Percentiles rank a stretch among this genome's conserved stretches.
These are phyloP conservation scores for Takashimella koratensis DNA, from an alignment of 1,284 basidiomycete species.

Conservation along the genomic window DNA sequence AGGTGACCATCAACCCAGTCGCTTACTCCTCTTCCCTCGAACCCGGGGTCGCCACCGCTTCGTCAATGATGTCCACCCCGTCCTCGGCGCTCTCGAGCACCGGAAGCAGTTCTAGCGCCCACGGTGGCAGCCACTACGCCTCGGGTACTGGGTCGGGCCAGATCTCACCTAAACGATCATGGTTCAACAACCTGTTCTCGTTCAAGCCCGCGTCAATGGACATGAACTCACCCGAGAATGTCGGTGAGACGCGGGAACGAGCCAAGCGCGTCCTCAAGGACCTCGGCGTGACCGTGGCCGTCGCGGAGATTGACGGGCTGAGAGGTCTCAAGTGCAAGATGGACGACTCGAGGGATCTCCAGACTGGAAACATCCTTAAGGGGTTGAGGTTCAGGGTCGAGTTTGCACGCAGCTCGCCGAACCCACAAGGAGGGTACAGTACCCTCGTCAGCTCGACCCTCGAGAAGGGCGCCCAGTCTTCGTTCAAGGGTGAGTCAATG, in stretches of 20 bases:
- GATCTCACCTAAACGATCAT: conserved; percentile 61
- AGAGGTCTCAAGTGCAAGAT: conserved; percentile 40
- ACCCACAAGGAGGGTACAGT: conserved; percentile 27
- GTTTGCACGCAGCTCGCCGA: conserved; percentile 35
- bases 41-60: conserved; percentile 13
- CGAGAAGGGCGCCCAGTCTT: conserved; percentile 47
- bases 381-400: conserved; percentile 47
- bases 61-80: conserved; percentile 17
- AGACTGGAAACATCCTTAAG: conserved; percentile 26
- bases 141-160: background rate
- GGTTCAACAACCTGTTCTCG: conserved; percentile 86
- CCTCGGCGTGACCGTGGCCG: conserved; percentile 32
- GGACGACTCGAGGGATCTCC: conserved; percentile 27
- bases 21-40: conserved; percentile 26
- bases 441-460: conserved; percentile 44
- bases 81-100: too few species aligned
- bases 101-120: conserved; percentile 8
- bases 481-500: conserved; percentile 29
- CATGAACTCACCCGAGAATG: conserved; percentile 38
- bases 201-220: conserved; percentile 67
- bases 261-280: conserved; percentile 28
- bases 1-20: conserved; percentile 30
- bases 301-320: conserved; percentile 41
- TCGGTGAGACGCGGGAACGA: conserved; percentile 36
- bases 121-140: background rate